Conservation (phyloP, 176 grass and related monocot genomes). For the Paspalum notatum region DNA sequence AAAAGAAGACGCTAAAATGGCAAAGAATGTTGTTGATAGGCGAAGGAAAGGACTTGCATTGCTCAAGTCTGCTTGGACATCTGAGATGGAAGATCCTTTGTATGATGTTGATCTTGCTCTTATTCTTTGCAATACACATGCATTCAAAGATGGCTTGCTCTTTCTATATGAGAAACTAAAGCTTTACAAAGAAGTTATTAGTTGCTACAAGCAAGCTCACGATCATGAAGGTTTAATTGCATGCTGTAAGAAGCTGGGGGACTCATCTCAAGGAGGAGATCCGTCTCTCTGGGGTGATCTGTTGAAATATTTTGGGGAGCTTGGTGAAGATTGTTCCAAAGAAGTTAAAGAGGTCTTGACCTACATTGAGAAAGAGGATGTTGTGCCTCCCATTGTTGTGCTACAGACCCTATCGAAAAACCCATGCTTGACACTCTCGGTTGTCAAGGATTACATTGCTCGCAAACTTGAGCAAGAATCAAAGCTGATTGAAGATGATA, state of each 20-base stretch:
- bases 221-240: constrained; percentile 97
- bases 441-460: constrained; percentile 97
- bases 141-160: constrained; percentile 82
- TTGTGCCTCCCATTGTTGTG: constrained; percentile 89
- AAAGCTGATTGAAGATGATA: constrained; percentile 90
- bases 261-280: constrained; percentile 86
- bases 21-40: constrained; percentile 68
- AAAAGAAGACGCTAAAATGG: constrained; percentile 51
- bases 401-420: constrained; percentile 89
- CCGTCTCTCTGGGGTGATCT: constrained; percentile 90
- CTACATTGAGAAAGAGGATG: constrained; percentile 91
- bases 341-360: constrained; percentile 96
- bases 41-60: constrained; percentile 75
- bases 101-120: constrained; percentile 92
- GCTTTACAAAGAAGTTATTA: constrained; percentile 94
- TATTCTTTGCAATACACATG: constrained; percentile 91
- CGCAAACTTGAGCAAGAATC: constrained; percentile 95
- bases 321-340: constrained; percentile 92
- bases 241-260: constrained; percentile 90
- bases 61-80: constrained; percentile 85
- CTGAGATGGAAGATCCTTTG: constrained; percentile 81
- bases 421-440: constrained; percentile 78
- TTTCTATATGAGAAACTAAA: constrained; percentile 98
- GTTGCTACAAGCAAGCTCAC: constrained; percentile 93
- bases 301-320: constrained; percentile 93